Base-by-base conservation (phyloP, 768 basidiomycete genomes). In the Russula brevipes region DNA sequence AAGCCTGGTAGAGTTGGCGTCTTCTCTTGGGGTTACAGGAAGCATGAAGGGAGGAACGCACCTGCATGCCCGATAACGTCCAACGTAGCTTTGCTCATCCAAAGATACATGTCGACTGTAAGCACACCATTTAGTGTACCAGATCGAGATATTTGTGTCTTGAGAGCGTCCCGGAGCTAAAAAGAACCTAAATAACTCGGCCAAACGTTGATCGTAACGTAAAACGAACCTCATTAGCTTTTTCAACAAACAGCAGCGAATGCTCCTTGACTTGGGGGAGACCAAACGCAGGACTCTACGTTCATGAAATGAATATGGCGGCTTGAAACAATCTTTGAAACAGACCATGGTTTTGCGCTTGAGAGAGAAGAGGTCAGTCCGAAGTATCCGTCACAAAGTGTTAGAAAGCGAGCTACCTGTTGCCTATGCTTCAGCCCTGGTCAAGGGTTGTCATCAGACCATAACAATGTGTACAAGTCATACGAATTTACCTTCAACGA, bases 241-340 rank as follows among this genome's bases (percentile, higher is more conserved):
- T 69, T 56, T 69, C 50, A 31, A 65, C 50, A 17, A 67, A 61
- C 42, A 61, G 7, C 12, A n/a, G 51, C 14, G 60, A 57, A 42
- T 54, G 59, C 41, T 8, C 66, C n/a, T 44, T 61, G 30, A 61
- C 49, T 36, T 54, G 55, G 5, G 61, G 44, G 8, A 19, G 61
- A 46, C 64, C 64, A 36, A 65, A 65, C 16, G 64, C 64, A 31
- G 64, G 64, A 24, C 38, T 36, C 64, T 65, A n/a, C 41, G 41
- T 9, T 2, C 4, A n/a, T 14, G 49, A 39, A n/a, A 24, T 65
- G 17, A 57, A 45, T 16, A 42, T 44, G 41, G 8, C 14, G 11
- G 42, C 6, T 1, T 16, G 12, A 16, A 42, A 3, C 39, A 11
- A n/a, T 30, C 38, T 54, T 5, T 9, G 9, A 19, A n/a, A 65